Percentiles rank a stretch among this genome's conserved stretches.
These are phyloP conservation scores for Cladorrhinum sp. DNA, from an alignment of 2,329 filamentous ascomycete species.

Conservation along the genomic window DNA sequence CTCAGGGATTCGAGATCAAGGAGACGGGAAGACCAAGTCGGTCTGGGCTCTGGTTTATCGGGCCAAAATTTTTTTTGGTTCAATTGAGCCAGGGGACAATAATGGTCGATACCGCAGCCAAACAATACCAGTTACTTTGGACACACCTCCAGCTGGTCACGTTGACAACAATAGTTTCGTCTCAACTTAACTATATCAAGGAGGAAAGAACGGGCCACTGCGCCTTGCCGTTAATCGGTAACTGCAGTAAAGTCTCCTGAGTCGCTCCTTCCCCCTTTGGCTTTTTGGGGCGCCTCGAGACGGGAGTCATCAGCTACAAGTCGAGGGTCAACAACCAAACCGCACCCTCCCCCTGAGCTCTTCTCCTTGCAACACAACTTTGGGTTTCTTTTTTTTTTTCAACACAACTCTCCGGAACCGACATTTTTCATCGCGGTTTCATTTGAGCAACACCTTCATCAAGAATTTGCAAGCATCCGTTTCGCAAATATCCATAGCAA, in stretches of 20 bases:
- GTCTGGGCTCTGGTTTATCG: background rate
- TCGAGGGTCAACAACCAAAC: background rate
- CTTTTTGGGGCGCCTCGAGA: background rate
- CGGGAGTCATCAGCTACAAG: background rate
- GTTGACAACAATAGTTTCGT: background rate
- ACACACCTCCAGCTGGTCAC: too few species aligned
- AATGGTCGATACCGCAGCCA: background rate
- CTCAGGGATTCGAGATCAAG: background rate
- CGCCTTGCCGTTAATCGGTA: background rate
- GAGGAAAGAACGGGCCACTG: background rate
- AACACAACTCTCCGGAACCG: too few species aligned
- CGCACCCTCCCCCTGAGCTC: background rate
- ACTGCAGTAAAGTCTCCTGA: background rate
- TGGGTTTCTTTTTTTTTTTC: too few species aligned
- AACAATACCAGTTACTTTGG: background rate
- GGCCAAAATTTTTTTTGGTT: too few species aligned
- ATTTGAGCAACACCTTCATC: background rate
- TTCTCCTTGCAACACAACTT: background rate
- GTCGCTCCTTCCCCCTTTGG: conserved; percentile 18
- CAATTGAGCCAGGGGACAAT: too few species aligned
- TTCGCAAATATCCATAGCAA: background rate
- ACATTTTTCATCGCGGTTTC: too few species aligned
- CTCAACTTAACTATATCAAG: background rate
- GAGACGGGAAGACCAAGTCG: background rate
- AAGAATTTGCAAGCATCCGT: background rate